Conservation (phyloP, 2,329 filamentous ascomycete genomes). For the Fusarium siculi region DNA sequence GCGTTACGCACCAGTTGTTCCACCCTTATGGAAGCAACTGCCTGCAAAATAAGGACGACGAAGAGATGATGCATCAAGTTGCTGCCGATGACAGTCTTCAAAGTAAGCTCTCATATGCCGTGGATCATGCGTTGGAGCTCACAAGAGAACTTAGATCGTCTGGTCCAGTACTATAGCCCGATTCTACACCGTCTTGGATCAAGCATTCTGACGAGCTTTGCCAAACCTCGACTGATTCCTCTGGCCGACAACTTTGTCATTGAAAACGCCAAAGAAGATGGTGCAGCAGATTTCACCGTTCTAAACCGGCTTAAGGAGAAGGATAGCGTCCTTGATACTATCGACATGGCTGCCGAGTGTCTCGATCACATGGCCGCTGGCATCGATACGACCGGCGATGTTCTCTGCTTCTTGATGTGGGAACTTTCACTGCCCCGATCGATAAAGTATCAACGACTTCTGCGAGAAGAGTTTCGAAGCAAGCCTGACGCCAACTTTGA, state of each 20-base stretch:
- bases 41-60: conserved; percentile 64
- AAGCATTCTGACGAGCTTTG: conserved; percentile 58
- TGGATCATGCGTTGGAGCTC: neutral
- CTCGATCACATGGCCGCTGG: conserved; percentile 78
- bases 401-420: conserved; percentile 77
- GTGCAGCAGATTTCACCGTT: conserved; percentile 65
- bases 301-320: conserved; percentile 67
- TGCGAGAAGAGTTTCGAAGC: conserved; percentile 63
- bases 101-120: conserved; percentile 56
- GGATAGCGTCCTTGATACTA: conserved; percentile 56
- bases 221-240: conserved; percentile 66
- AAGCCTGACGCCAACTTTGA: conserved; percentile 57
- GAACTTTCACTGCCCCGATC: conserved; percentile 72
- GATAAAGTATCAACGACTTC: conserved; percentile 58
- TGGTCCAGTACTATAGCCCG: conserved; percentile 68
- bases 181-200: conserved; percentile 59
- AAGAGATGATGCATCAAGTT: conserved; percentile 74
- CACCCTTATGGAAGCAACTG: conserved; percentile 72
- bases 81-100: conserved; percentile 75
- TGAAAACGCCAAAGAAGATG: conserved; percentile 57
- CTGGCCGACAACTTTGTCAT: conserved; percentile 69
- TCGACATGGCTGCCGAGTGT: conserved; percentile 73
- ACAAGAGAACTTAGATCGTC: conserved; percentile 59
- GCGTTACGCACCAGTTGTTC: conserved; percentile 76
- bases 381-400: conserved; percentile 78